Conservation (phyloP, 2,329 filamentous ascomycete genomes). For the Xylariales sp. region DNA sequence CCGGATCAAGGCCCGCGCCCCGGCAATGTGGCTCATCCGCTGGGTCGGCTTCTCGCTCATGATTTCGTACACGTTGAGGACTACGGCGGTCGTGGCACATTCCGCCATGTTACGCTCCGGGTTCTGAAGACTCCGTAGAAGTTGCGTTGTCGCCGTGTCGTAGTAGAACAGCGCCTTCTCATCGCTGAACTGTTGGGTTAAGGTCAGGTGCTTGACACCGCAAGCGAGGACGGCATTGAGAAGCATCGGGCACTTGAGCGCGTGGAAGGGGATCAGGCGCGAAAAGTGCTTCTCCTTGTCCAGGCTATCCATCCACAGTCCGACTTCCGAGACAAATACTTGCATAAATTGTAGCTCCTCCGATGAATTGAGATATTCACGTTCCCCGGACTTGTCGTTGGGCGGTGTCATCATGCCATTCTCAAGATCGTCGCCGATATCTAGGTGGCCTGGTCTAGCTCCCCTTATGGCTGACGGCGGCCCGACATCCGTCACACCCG, state of each 20-base stretch:
- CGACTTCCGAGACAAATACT: constrained; percentile 90
- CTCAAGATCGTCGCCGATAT: constrained; percentile 41
- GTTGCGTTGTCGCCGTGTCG: constrained; percentile 82
- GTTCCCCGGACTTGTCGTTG: constrained; percentile 55
- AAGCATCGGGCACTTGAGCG: constrained; percentile 86
- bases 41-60: constrained; percentile 85
- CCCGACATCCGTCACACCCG: constrained; percentile 51
- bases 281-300: constrained; percentile 89
- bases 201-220: constrained; percentile 82
- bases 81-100: constrained; percentile 87
- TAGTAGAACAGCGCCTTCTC: constrained; percentile 87
- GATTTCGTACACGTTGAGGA: constrained; percentile 91
- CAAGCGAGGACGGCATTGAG: constrained; percentile 90
- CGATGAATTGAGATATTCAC: constrained; percentile 75
- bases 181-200: constrained; percentile 74
- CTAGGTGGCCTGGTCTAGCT: constrained; percentile 52
- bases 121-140: constrained; percentile 82
- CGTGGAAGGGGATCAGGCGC: constrained; percentile 82
- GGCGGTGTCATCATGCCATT: constrained; percentile 57
- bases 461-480: constrained; percentile 48
- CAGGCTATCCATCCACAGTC: constrained; percentile 93
- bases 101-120: constrained; percentile 85
- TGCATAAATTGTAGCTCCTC: constrained; percentile 93
- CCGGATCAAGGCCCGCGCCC: constrained; percentile 85
- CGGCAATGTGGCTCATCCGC: constrained; percentile 90